Evolutionary conservation across 2,329 filamentous ascomycete genomes (phyloP).

Genomic region (Teratosphaeria nubilosa): DNA sequence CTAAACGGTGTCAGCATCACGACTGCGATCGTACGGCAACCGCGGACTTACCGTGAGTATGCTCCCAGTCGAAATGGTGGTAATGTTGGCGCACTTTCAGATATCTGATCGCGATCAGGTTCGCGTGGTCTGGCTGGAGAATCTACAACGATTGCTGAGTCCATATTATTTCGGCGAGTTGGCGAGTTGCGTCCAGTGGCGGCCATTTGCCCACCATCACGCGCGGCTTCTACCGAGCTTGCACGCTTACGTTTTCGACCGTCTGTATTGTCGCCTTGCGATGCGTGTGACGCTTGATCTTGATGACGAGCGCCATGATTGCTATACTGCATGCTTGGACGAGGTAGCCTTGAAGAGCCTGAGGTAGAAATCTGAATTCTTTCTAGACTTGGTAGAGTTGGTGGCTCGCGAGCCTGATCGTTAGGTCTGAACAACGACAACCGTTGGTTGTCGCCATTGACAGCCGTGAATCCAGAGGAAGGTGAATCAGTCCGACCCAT

Average conservation of each 20-base stretch:
- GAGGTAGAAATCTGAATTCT: not conserved
- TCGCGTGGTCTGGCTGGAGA: not conserved
- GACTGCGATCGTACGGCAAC: not conserved
- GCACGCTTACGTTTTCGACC: conserved; percentile 17
- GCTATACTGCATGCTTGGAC: not conserved
- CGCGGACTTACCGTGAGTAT: conserved; percentile 1
- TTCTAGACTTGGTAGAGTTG: not conserved
- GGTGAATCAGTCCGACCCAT: conserved; percentile 11
- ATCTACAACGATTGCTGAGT: conserved; percentile 10
- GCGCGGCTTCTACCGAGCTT: conserved; percentile 6
- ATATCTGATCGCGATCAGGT: not conserved
- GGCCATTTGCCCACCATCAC: not conserved
- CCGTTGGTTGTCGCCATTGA: conserved; percentile 19
- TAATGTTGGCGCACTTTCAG: not conserved
- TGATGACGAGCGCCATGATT: not conserved
- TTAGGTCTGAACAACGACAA: conserved; percentile 10
- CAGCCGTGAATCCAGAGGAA: conserved; percentile 21
- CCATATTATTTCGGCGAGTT: conserved; percentile 12
- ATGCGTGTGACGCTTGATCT: not conserved
- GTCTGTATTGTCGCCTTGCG: conserved; percentile 1
- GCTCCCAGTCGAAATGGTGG: not conserved
- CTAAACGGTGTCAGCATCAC: conserved; percentile 4
- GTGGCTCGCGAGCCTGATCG: not conserved
- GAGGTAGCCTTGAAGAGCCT: not conserved
- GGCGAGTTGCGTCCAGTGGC: conserved; percentile 7